These are phyloP conservation scores for Fistulinella cinereoalba DNA, from an alignment of 1,284 basidiomycete genomes.

Conservation along the genomic window DNA sequence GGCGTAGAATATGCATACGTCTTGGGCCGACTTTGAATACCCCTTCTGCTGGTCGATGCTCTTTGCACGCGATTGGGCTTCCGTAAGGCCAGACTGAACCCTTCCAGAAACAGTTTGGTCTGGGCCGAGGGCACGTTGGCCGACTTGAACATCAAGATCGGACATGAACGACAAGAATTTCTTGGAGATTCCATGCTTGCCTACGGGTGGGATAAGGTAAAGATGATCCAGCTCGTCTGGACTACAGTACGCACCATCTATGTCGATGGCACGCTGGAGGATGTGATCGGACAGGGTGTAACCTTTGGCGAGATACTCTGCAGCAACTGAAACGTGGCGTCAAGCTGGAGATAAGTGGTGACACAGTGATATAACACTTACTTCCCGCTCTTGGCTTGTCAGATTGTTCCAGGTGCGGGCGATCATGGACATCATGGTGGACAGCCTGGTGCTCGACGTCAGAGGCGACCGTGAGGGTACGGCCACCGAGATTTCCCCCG, in stretches of 20 bases:
- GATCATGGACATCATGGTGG: constrained; percentile 49
- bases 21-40: constrained; percentile 62
- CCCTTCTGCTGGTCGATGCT: constrained; percentile 82
- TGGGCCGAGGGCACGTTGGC: constrained; percentile 64
- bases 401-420: constrained; percentile 59
- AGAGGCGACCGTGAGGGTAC: constrained; percentile 59
- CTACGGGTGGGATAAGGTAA: constrained; percentile 35
- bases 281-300: constrained; percentile 80
- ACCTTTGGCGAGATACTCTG: constrained; percentile 87
- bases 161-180: constrained; percentile 80
- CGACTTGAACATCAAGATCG: constrained; percentile 65
- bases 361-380: constrained; percentile 34
- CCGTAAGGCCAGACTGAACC: constrained; percentile 59
- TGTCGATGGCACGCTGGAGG: constrained; percentile 82
- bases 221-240: background rate
- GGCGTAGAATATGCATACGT: constrained; percentile 42
- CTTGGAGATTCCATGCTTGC: constrained; percentile 82
- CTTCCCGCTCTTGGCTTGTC: constrained; percentile 83
- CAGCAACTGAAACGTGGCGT: constrained; percentile 56
- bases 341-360: background rate
- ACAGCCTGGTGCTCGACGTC: constrained; percentile 51
- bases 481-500: constrained; percentile 66
- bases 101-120: constrained; percentile 75
- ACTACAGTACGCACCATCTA: constrained; percentile 60
- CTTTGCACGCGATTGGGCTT: constrained; percentile 62